phyloP scores from a whole-genome alignment of 1,284 basidiomycete species.

The Cutaneotrichosporon cyanovorans region DNA sequence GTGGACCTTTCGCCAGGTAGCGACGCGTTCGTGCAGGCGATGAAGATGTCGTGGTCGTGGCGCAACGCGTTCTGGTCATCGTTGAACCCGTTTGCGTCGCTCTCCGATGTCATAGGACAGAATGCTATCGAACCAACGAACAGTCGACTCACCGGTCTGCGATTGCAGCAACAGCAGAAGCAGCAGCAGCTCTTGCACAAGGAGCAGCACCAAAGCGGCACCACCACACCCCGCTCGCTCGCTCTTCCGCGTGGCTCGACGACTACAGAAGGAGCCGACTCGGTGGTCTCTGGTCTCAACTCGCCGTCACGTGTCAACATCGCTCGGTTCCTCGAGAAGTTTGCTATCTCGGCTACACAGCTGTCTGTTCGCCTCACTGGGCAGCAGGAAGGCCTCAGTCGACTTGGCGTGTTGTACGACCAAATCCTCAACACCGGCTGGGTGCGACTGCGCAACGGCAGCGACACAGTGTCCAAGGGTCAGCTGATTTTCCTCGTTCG shows the following conservation, averaged over 20 bases:
- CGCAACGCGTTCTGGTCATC: constrained; percentile 28
- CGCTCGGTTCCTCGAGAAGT: constrained; percentile 42
- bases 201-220: too few relatives aligned
- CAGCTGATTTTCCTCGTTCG: constrained; percentile 48
- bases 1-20: constrained; percentile 45
- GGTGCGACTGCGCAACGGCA: constrained; percentile 33
- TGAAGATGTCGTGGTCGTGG: constrained; percentile 47
- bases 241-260: constrained; percentile 3
- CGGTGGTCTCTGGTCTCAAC: constrained; percentile 1
- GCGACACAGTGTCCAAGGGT: constrained; percentile 46
- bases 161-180: neutral
- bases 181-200: neutral
- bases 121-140: neutral
- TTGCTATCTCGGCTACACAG: constrained; percentile 33
- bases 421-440: constrained; percentile 47
- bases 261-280: constrained; percentile 7
- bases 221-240: too few relatives aligned
- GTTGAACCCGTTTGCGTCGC: constrained; percentile 17
- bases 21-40: constrained; percentile 46
- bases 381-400: constrained; percentile 32
- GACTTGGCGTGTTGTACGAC: constrained; percentile 47
- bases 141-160: too few relatives aligned
- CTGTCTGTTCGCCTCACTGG: constrained; percentile 40
- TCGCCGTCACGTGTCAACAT: constrained; percentile 20
- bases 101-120: neutral